Percentiles rank a stretch among this genome's conserved stretches.
phyloP scores from a whole-genome alignment of 768 basidiomycete species.

The Collybiopsis confluens region DNA sequence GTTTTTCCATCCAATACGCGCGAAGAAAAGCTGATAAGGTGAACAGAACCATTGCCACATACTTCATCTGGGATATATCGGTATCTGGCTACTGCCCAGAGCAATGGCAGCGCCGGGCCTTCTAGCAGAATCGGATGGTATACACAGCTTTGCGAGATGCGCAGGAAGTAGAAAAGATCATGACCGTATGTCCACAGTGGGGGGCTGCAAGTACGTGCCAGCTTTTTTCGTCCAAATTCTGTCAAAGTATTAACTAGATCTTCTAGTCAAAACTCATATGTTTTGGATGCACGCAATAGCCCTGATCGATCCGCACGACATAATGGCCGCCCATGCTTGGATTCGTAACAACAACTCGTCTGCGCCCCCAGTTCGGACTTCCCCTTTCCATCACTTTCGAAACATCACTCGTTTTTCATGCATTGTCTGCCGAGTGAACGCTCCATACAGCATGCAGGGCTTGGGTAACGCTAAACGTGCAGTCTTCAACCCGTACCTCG shows the following conservation, averaged over 20 bases:
- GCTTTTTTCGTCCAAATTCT: background rate
- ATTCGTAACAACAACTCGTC: conserved; percentile 34
- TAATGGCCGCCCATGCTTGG: conserved; percentile 44
- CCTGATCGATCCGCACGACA: conserved; percentile 59
- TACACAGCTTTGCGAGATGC: too few species aligned
- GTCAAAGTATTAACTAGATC: background rate
- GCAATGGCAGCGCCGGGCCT: too few species aligned
- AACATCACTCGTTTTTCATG: conserved; percentile 53
- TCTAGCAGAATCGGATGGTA: too few species aligned
- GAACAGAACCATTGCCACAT: too few species aligned
- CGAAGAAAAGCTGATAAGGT: too few species aligned
- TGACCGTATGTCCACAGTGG: too few species aligned
- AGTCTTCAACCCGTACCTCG: conserved; percentile 37
- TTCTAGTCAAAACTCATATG: conserved; percentile 59
- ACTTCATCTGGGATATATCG: too few species aligned
- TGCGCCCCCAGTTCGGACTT: conserved; percentile 32
- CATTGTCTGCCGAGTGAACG: conserved; percentile 67
- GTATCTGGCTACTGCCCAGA: too few species aligned
- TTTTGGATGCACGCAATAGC: conserved; percentile 68
- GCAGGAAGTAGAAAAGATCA: too few species aligned
- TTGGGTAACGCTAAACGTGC: conserved; percentile 48
- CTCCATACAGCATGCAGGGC: conserved; percentile 45
- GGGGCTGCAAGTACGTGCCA: too few species aligned
- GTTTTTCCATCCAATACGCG: too few species aligned
- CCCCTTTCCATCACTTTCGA: conserved; percentile 60